A percentile compares a stretch with the other conserved stretches of the same genome.
phyloP scores from a whole-genome alignment of 345 rosid genomes.

The Turritis glabra region DNA sequence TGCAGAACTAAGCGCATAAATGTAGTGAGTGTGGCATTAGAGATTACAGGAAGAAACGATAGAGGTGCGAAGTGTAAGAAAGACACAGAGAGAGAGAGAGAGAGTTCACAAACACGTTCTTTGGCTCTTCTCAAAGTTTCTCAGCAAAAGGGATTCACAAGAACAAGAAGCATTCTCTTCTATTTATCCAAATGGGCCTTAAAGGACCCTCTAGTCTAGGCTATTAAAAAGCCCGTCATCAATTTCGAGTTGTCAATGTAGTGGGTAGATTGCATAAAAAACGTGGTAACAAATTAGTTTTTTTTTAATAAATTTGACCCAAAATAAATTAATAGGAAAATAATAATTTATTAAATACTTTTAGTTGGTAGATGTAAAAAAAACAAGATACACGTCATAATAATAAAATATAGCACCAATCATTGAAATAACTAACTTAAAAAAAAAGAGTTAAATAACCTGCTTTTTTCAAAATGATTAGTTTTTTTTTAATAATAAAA shows the following conservation, averaged over 20 bases:
- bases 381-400: no score
- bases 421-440: no score
- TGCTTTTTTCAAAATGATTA: no score
- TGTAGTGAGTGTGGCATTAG: neutral
- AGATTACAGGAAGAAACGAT: conserved; percentile 1
- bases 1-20: neutral
- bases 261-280: neutral
- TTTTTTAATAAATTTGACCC: neutral
- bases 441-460: no score
- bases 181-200: conserved; percentile 13
- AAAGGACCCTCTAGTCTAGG: neutral
- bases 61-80: neutral
- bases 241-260: no score
- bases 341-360: neutral
- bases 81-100: neutral
- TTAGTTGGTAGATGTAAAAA: no score
- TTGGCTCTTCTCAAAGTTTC: conserved; percentile 16
- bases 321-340: neutral
- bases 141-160: neutral
- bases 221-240: neutral
- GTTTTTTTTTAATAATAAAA: no score
- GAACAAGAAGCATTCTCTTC: neutral
- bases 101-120: conserved; percentile 7
- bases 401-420: neutral
- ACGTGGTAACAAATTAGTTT: neutral